Evolutionary conservation across 768 basidiomycete species (phyloP).

Genomic region (Russula earlei): DNA sequence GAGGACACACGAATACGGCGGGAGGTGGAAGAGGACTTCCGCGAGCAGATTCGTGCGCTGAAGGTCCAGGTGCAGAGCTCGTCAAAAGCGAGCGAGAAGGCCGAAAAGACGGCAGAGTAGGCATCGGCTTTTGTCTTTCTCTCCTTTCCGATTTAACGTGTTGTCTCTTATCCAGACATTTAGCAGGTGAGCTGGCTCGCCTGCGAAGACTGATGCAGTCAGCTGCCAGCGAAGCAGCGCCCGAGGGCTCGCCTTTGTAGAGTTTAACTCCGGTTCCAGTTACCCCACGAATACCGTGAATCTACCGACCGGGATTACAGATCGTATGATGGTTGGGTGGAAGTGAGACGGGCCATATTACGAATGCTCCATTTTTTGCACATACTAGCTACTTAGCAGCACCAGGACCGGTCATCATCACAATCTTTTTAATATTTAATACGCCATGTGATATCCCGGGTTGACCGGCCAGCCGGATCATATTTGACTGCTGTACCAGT

Average conservation of each 20-base stretch:
- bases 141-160: constrained; percentile 7
- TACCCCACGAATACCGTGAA: background rate
- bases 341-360: background rate
- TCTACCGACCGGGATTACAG: no score
- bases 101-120: constrained; percentile 53
- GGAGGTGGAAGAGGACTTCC: constrained; percentile 55
- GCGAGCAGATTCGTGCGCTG: constrained; percentile 45
- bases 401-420: constrained; percentile 14
- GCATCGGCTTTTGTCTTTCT: constrained; percentile 22
- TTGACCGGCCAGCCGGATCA: background rate
- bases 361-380: constrained; percentile 13
- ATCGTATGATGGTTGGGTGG: background rate
- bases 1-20: constrained; percentile 41
- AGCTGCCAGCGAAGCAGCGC: constrained; percentile 28
- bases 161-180: constrained; percentile 31
- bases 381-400: background rate
- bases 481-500: background rate
- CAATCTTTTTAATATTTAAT: background rate
- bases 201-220: constrained; percentile 67
- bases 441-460: no score
- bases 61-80: constrained; percentile 46
- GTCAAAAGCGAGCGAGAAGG: constrained; percentile 44
- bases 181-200: constrained; percentile 56
- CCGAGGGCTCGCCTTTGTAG: constrained; percentile 11
- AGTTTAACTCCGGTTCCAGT: no score